These are phyloP conservation scores for Malus sylvestris DNA, from an alignment of 306 rosid species.

Conservation along the genomic window DNA sequence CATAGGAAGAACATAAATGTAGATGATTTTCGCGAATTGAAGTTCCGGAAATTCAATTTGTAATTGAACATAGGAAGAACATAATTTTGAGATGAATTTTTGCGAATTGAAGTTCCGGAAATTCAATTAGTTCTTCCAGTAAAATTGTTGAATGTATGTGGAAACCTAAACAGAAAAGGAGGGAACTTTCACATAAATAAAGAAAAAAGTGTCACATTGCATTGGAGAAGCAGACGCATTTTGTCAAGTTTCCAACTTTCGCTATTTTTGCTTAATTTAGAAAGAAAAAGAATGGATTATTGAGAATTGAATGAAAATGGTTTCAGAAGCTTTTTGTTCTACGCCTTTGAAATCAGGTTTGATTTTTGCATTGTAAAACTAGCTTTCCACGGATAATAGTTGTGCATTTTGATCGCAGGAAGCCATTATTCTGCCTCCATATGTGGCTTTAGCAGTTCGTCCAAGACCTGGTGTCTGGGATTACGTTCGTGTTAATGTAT, in stretches of 20 bases:
- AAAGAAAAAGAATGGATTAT: background rate
- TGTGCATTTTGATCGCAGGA: conserved; percentile 35
- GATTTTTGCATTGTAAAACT: background rate
- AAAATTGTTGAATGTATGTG: background rate
- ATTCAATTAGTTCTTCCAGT: background rate
- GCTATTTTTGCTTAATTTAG: background rate
- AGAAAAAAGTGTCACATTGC: background rate
- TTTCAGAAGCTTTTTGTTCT: background rate
- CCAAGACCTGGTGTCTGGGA: conserved; percentile 95
- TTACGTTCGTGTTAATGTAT: conserved; percentile 72
- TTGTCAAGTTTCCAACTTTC: background rate
- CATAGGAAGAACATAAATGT: no score
- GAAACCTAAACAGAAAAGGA: no score
- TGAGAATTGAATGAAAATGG: background rate
- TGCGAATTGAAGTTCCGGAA: background rate
- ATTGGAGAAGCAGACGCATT: background rate
- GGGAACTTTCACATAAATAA: background rate
- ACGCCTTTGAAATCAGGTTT: background rate
- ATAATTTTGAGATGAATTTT: no score
- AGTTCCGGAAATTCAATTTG: background rate
- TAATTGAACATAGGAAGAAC: background rate
- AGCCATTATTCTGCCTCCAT: conserved; percentile 84
- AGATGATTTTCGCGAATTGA: background rate
- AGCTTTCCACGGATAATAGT: background rate
- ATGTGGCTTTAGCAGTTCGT: conserved; percentile 83